Base-by-base conservation (phyloP, 1,284 basidiomycete genomes). In the Anthracocystis setariae region DNA sequence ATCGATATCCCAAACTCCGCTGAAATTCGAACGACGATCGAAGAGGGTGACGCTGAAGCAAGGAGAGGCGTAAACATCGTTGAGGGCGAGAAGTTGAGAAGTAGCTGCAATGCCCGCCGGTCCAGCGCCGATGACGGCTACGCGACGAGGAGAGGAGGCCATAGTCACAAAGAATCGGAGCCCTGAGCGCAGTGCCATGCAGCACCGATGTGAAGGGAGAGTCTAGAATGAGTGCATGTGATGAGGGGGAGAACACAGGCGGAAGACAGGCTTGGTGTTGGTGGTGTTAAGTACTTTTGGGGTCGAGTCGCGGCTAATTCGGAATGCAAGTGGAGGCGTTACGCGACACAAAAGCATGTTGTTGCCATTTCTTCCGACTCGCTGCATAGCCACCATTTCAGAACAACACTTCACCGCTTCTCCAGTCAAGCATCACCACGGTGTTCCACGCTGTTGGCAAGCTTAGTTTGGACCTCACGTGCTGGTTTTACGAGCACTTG, bases 101-200 rank as follows among this genome's bases (percentile, higher is more conserved):
- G 84, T 77, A 23, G 83, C 83, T 0, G 83, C 78, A 12, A 87
- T 73, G 0, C 85, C 85, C 0, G 83, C 73, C 17, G 84, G 78
- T 13, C 85, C 85, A 0, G 79, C 84, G 13, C 85, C 85, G 17
- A 86, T 81, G 32, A 86, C 72, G 5, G 84, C 85, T 18, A 86
- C 74, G 23, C 85, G 18, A 17, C 38, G 43, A 46, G 17, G 49
- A 20, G 24, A 24, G 32, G 32, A n/a, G 45, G 32, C 13, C 23
- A 29, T 43, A 43, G 53, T 18, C 4, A 13, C 10, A 3, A 18
- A 3, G 39, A 38, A 40, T 27, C 20, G 32, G 10, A 23, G 45
- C 2, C 12, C 13, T 13, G n/a, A 12, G 24, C 5, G 40, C 10
- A 18, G 20, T 23, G 21, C 18, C 40, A 42, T 42, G 40, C 40